Base-by-base conservation (phyloP, 768 basidiomycete genomes). In the Obba rivulosa region DNA sequence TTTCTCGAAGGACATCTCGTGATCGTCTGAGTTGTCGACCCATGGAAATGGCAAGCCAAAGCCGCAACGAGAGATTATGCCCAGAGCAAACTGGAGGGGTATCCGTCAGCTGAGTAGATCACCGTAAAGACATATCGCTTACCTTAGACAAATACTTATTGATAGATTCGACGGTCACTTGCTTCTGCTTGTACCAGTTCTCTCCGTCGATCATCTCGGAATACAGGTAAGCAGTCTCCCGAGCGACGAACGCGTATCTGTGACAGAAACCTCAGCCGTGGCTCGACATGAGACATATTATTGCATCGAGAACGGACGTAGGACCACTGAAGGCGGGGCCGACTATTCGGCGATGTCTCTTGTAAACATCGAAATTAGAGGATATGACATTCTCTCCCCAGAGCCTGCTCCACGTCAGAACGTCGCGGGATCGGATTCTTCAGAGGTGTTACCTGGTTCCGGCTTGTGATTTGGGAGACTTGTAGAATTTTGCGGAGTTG, bases 191-290 rank as follows among this genome's bases (percentile, higher is more conserved):
- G 40, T 17, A 20, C 48, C 48, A 49, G 20, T 39, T 14, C 31
- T 49, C 48, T 17, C 41, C 48, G 8, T 43, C 48, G 21, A 49
- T 28, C 42, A 49, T 42, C 42, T 49, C 48, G 16, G 39, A 23
- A 17, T 48, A 48, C 9, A 38, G 23, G 3, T 21, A 5, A 11
- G 41, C 46, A 8, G 46, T 48, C 31, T 49, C 34, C 3, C 20
- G 42, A 8, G 48, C 34, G 14, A 43, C 48, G 10, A 43, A 18
- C 3, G 41, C 4, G 23, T 49, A 42, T 17, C 42, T 49, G 21
- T 5, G n/a, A n/a, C n/a, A 21, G 16, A 22, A 18, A 45, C 16
- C 21, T n/a, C n/a, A n/a, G n/a, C n/a, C n/a, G n/a, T n/a, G n/a
- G n/a, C n/a, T n/a, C n/a, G n/a, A n/a, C n/a, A n/a, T n/a, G n/a